Evolutionary conservation across 768 basidiomycete genomes (phyloP), one percentile per base, ranked within the genome.

Genomic region (Rhizopogon roseolus): DNA sequence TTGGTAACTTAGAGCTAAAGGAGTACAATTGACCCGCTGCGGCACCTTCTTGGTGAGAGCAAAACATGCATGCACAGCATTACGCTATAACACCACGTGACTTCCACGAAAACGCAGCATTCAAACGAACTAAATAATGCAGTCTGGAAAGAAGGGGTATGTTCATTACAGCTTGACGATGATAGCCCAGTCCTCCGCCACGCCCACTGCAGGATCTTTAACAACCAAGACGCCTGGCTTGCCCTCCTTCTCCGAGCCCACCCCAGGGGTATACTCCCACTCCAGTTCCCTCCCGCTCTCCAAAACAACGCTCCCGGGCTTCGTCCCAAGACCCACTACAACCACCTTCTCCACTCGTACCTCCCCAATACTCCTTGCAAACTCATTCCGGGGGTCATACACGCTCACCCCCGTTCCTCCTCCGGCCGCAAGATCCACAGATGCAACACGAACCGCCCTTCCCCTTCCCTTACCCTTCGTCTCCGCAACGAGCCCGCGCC

Each of bases 321-420:
- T 81, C 29, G 54, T 63, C 17, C 69, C 64, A 55, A 97, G 69
- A 2, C 96, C 96, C 5, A 93, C 68, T 4, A 98, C 75, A 41
- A 95, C 77, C 22, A 98, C 66, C 69, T 84, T 83, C 70, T 96
- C 94, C 16, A 98, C 84, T 45, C 86, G 74, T 54, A 98, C 93
- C 5, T 48, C 59, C 41, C 64, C 75, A 34, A 97, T 75, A 52
- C 66, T 79, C 69, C 76, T 73, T 51, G 86, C 90, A 71, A 84
- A 98, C 17, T 68, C 73, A 66, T 97, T 97, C 10, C 57, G 54
- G 32, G 77, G 68, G 55, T 81, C 68, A 62, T 84, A 90, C 22
- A 60, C 66, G 13, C 71, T 58, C 41, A 86, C 68, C 29, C 73
- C 69, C 28, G 77, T 78, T 27, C 50, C 27, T 16, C 76, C 76